Evolutionary conservation across 1,139 yeast genomes (phyloP).

Genomic region (Yamadazyma triangularis): DNA sequence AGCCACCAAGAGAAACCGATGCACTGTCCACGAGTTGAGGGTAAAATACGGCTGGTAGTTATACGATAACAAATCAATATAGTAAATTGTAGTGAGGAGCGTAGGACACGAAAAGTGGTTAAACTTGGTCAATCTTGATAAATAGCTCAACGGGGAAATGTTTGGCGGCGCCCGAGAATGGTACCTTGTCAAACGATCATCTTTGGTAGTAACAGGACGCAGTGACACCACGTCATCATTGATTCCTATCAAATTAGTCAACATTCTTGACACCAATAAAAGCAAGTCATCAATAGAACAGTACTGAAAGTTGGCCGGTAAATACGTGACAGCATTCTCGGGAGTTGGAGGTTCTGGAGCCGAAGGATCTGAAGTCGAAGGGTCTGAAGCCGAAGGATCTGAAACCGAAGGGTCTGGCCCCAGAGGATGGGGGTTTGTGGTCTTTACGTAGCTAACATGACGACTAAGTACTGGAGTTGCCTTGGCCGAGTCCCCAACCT

Average conservation of each 20-base stretch:
- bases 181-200: conserved; percentile 64
- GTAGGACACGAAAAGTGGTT: conserved; percentile 83
- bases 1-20: conserved; percentile 83
- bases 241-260: conserved; percentile 56
- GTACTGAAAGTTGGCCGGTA: conserved; percentile 55
- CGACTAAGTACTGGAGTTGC: too few species aligned
- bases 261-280: conserved; percentile 71
- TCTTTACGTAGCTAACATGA: conserved; percentile 4
- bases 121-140: conserved; percentile 74
- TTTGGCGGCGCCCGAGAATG: conserved; percentile 92
- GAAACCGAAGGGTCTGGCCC: conserved; percentile 2
- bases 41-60: conserved; percentile 76
- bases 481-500: too few species aligned
- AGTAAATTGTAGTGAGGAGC: conserved; percentile 74
- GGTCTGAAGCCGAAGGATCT: too few species aligned
- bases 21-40: conserved; percentile 87
- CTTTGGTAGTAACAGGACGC: conserved; percentile 6
- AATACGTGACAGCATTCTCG: conserved; percentile 3
- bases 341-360: conserved; percentile 1
- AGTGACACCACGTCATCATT: conserved; percentile 13
- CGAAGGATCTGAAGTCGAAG: too few species aligned
- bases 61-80: conserved; percentile 78
- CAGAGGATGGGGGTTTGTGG: conserved; percentile 5
- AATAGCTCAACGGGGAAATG: conserved; percentile 74
- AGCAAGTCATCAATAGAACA: conserved; percentile 72